phyloP scores from a whole-genome alignment of 306 rosid genomes.

The Lagenaria siceraria region DNA sequence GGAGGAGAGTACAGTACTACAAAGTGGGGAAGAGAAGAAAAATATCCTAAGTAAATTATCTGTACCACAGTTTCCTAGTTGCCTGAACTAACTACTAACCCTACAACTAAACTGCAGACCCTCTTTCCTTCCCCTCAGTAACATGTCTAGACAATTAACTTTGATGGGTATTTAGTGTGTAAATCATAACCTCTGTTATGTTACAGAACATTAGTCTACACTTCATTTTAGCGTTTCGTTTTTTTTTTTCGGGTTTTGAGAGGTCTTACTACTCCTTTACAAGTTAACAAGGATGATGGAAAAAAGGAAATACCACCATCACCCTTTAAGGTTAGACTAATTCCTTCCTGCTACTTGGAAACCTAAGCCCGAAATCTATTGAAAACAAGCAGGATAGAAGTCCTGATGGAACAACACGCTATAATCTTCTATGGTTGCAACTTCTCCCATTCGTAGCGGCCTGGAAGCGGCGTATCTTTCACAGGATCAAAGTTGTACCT shows the following conservation, averaged over 20 bases:
- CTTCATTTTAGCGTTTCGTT: slow-evolving; percentile 1
- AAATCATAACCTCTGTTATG: slow-evolving; percentile 20
- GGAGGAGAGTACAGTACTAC: slow-evolving; percentile 33
- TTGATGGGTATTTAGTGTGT: slow-evolving; percentile 56
- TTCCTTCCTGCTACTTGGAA: slow-evolving; percentile 45
- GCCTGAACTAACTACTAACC: slow-evolving; percentile 34
- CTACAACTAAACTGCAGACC: slow-evolving; percentile 38
- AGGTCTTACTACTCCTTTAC: slow-evolving; percentile 69
- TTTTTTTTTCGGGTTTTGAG: slow-evolving; percentile 15
- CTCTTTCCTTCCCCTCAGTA: slow-evolving; percentile 31
- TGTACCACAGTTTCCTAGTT: slow-evolving; percentile 60
- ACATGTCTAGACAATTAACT: slow-evolving; percentile 80
- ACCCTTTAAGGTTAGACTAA: slow-evolving; percentile 50
- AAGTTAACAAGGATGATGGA: slow-evolving; percentile 79
- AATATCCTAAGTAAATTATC: slow-evolving; percentile 37
- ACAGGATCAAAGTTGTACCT: slow-evolving; percentile 95
- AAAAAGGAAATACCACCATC: slow-evolving; percentile 86
- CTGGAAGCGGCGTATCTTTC: slow-evolving; percentile 67
- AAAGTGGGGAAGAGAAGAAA: slow-evolving; percentile 20
- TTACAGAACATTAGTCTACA: slow-evolving; percentile 52
- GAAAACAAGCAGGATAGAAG: slow-evolving; percentile 27
- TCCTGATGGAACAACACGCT: slow-evolving; percentile 28
- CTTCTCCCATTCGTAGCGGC: slow-evolving; percentile 78
- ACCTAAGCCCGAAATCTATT: slow-evolving; percentile 19
- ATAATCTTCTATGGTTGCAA: slow-evolving; percentile 34